Evolutionary conservation across 306 rosid species (phyloP).

Genomic region (Medicago lupulina): DNA sequence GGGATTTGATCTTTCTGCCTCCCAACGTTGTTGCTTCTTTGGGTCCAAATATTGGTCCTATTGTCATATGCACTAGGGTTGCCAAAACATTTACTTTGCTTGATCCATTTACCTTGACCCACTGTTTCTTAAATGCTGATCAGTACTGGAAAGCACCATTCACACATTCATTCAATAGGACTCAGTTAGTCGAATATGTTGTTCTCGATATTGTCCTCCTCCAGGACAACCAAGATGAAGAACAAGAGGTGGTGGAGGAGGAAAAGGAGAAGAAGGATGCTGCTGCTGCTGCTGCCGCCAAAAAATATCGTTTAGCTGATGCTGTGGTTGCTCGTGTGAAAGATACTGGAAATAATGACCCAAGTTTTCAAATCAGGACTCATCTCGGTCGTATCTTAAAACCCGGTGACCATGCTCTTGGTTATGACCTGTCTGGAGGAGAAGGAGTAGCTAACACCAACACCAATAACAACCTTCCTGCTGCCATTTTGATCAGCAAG

Average conservation of each 20-base stretch:
- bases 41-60: neutral
- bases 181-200: conserved; percentile 71
- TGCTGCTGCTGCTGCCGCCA: no score
- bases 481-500: conserved; percentile 67
- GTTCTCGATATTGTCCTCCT: conserved; percentile 52
- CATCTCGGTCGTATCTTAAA: conserved; percentile 73
- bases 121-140: conserved; percentile 71
- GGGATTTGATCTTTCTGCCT: conserved; percentile 76
- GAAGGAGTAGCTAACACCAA: no score
- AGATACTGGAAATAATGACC: conserved; percentile 75
- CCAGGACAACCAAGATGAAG: neutral
- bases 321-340: conserved; percentile 75
- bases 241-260: conserved; percentile 35
- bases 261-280: no score
- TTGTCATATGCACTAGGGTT: conserved; percentile 79
- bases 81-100: conserved; percentile 67
- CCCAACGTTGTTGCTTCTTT: conserved; percentile 64
- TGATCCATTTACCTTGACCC: conserved; percentile 72
- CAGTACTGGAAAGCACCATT: conserved; percentile 71
- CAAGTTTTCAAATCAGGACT: conserved; percentile 64
- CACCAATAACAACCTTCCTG: conserved; percentile 13
- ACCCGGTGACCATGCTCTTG: conserved; percentile 82
- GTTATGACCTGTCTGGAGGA: conserved; percentile 53
- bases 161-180: conserved; percentile 61
- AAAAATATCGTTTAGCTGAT: conserved; percentile 62